A percentile compares a stretch with the other conserved stretches of the same genome.
Evolutionary conservation across 1,284 basidiomycete genomes (phyloP).

Genomic region (Boletellus dicymbophilus): DNA sequence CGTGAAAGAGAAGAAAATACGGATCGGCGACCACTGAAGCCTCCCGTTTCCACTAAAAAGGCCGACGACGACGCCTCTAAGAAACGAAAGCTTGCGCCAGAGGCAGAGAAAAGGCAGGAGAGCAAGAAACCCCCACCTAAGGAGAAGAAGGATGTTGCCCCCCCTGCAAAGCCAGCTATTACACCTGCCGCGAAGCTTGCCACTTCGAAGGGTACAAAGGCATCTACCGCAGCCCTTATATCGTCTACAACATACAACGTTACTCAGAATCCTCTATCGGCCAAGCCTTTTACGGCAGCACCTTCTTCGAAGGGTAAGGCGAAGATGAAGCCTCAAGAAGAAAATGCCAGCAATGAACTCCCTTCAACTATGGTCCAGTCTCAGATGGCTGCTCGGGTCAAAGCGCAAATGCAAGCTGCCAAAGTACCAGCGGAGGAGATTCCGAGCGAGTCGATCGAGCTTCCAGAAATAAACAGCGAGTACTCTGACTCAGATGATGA

Average conservation of each 20-base stretch:
- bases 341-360: slow-evolving; percentile 47
- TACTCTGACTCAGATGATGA: slow-evolving; percentile 96
- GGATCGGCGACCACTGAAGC: slow-evolving; percentile 58
- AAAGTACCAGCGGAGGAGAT: slow-evolving; percentile 50
- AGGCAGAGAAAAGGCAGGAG: slow-evolving; percentile 59
- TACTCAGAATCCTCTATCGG: slow-evolving; percentile 26
- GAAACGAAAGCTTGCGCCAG: slow-evolving; percentile 62
- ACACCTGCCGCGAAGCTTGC: slow-evolving; percentile 36
- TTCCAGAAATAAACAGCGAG: slow-evolving; percentile 93
- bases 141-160: slow-evolving; percentile 40
- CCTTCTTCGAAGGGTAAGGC: slow-evolving; percentile 49
- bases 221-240: slow-evolving; percentile 23
- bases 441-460: slow-evolving; percentile 80
- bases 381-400: slow-evolving; percentile 68
- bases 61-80: slow-evolving; percentile 69
- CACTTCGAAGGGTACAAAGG: slow-evolving; percentile 27
- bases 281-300: slow-evolving; percentile 37
- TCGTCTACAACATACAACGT: slow-evolving; percentile 37
- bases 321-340: slow-evolving; percentile 44
- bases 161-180: slow-evolving; percentile 35
- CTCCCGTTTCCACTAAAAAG: slow-evolving; percentile 50
- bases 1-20: slow-evolving; percentile 75
- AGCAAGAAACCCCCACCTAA: slow-evolving; percentile 55
- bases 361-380: slow-evolving; percentile 65
- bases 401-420: slow-evolving; percentile 65